Evolutionary conservation across 106 monocot genomes (phyloP).

Genomic region (Allium fistulosum): DNA sequence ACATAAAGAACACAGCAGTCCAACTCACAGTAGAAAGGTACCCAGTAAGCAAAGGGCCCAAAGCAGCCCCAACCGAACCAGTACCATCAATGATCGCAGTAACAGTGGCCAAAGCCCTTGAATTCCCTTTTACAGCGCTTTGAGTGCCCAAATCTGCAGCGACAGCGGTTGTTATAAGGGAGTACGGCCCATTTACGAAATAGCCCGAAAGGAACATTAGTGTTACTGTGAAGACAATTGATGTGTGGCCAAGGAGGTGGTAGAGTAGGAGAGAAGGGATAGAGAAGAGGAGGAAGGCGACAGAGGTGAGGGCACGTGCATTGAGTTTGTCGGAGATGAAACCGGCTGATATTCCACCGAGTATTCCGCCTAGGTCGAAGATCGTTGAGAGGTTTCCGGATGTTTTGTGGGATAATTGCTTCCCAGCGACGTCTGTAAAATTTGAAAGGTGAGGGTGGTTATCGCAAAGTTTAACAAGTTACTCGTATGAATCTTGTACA

Average conservation of each 20-base stretch:
- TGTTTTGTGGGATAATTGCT: constrained; percentile 57
- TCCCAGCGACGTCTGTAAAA: constrained; percentile 71
- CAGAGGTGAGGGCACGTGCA: constrained; percentile 68
- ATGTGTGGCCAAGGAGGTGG: constrained; percentile 48
- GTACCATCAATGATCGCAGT: constrained; percentile 96
- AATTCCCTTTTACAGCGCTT: constrained; percentile 48
- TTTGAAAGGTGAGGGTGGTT: neutral
- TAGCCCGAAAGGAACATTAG: constrained; percentile 86
- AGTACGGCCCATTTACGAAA: constrained; percentile 92
- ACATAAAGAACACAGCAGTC: constrained; percentile 84
- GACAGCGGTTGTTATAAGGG: constrained; percentile 91
- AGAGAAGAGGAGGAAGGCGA: constrained; percentile 64
- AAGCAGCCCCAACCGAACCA: constrained; percentile 85
- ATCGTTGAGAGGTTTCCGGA: constrained; percentile 84
- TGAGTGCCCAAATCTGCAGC: constrained; percentile 86
- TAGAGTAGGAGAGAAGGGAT: constrained; percentile 66
- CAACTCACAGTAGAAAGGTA: constrained; percentile 85
- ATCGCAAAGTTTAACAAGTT: too few relatives aligned
- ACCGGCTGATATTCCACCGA: constrained; percentile 86
- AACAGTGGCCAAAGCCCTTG: constrained; percentile 85
- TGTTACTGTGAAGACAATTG: constrained; percentile 46
- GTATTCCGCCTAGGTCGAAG: constrained; percentile 87
- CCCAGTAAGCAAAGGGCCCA: constrained; percentile 85
- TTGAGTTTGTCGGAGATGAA: constrained; percentile 69
- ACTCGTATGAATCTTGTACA: too few relatives aligned